Evolutionary conservation across 768 basidiomycete species (phyloP), one percentile per base, ranked within the genome.

Genomic region (Termitomyces sp.): DNA sequence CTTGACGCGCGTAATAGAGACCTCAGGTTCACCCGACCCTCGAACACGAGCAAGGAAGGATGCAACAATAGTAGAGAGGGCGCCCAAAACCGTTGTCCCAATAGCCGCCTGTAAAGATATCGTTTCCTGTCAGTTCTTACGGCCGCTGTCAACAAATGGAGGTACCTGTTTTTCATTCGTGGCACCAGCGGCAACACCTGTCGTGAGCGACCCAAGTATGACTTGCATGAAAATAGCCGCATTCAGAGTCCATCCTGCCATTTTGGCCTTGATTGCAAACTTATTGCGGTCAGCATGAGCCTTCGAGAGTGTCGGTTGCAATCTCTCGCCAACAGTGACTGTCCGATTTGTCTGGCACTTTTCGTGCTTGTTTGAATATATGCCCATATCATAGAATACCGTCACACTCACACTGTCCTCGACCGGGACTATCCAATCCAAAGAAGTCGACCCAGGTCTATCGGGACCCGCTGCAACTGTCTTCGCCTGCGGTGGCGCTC

Each of bases 31-130:
- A 32, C 81, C 80, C 1, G 86, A 83, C 9, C 86, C 86, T 32
- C 87, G 82, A 16, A 80, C 76, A 17, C 83, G 81, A 3, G 88
- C 89, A 23, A 91, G 75, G 67, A 85, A 90, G 2, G 87, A 84
- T 17, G 88, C 88, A 10, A 85, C 78, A 19, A 89, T 23, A 0
- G 88, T 91, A 4, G 86, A 69, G 6, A 86, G 56, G 9, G 81
- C 88, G 75, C 75, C 77, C 6, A 77, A 67, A 37, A 77, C 58
- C 3, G 74, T 68, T 3, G 74, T 75, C 52, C 64, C 63, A 5
- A 76, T 56, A 11, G 73, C 71, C 1, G 74, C 71, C 73, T 78
- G 48, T 17, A 30, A 30, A 32, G 8, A 32, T 21, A 32, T 21
- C 14, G 9, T 8, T 23, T 53, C 2, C 23, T 6, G 23, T 39